Conservation (phyloP, 208 protist species). For the Trypanosoma platydactyli region DNA sequence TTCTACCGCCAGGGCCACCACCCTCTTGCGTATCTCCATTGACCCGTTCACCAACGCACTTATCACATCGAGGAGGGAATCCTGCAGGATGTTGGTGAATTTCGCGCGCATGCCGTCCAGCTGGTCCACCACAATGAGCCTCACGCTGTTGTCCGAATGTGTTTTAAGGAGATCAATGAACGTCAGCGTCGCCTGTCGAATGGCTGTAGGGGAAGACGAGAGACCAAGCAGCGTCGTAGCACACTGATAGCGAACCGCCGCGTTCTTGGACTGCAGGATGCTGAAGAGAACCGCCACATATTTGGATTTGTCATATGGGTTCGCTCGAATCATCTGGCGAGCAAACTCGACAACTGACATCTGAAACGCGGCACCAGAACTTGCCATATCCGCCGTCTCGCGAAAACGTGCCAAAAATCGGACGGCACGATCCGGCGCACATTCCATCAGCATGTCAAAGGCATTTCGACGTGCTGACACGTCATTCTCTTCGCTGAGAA, state of each 20-base stretch:
- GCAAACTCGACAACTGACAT: slow-evolving; percentile 89
- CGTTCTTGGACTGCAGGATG: slow-evolving; percentile 92
- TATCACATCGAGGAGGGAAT: slow-evolving; percentile 96
- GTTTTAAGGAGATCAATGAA: slow-evolving; percentile 94
- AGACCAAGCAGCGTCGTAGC: slow-evolving; percentile 94
- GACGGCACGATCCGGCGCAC: slow-evolving; percentile 92
- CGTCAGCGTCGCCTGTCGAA: slow-evolving; percentile 89
- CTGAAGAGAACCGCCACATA: slow-evolving; percentile 96
- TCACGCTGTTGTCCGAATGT: slow-evolving; percentile 98
- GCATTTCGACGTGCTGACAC: slow-evolving; percentile 95
- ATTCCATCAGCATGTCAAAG: slow-evolving; percentile 98
- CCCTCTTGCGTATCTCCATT: slow-evolving; percentile 94
- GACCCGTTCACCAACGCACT: slow-evolving; percentile 88
- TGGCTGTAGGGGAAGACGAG: slow-evolving; percentile 95
- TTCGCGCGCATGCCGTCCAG: slow-evolving; percentile 89
- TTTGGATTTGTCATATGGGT: slow-evolving; percentile 86
- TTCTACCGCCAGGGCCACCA: slow-evolving; percentile 93
- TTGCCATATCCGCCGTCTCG: slow-evolving; percentile 71
- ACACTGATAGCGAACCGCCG: slow-evolving; percentile 96
- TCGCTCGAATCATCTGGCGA: slow-evolving; percentile 73
- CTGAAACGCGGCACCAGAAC: slow-evolving; percentile 93
- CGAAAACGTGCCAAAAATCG: slow-evolving; percentile 90
- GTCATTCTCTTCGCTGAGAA: slow-evolving; percentile 90
- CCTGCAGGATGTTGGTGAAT: slow-evolving; percentile 89
- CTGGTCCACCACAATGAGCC: slow-evolving; percentile 96